These are phyloP conservation scores for Backusella psychrophila DNA, from an alignment of 192 early-diverging fungal genomes.

Conservation along the genomic window DNA sequence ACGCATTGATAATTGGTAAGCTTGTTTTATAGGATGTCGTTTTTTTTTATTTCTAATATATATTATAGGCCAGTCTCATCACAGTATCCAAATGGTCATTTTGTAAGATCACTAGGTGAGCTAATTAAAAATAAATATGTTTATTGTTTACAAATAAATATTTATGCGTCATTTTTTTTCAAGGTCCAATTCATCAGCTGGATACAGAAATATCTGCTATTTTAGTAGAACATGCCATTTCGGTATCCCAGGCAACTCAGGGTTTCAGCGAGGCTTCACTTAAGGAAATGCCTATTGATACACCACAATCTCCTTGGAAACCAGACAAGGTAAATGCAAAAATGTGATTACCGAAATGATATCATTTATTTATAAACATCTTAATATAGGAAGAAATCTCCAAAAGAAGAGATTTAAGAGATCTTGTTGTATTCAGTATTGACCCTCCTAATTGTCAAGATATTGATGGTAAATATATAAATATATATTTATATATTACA, in stretches of 20 bases:
- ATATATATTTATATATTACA: no score
- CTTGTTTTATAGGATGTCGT: no score
- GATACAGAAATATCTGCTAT: conserved; percentile 77
- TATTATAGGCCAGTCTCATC: conserved; percentile 52
- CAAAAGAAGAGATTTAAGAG: conserved; percentile 38
- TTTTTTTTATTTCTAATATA: no score
- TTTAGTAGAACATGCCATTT: conserved; percentile 73
- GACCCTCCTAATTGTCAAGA: conserved; percentile 78
- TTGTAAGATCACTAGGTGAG: conserved; percentile 57
- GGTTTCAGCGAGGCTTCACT: conserved; percentile 62
- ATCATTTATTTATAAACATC: neutral
- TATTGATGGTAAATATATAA: conserved; percentile 55
- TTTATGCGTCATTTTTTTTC: neutral
- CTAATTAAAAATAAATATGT: neutral
- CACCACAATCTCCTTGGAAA: conserved; percentile 49
- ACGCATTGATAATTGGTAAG: conserved; percentile 64
- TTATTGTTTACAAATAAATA: neutral
- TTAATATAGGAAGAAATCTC: conserved; percentile 38
- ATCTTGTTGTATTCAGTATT: conserved; percentile 48
- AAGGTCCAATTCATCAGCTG: conserved; percentile 59
- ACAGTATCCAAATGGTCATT: conserved; percentile 78
- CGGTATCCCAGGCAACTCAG: conserved; percentile 69
- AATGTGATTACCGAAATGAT: neutral
- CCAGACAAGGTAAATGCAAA: conserved; percentile 31
- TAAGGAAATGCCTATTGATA: conserved; percentile 66